Percentiles rank a stretch among this genome's conserved stretches.
Conservation (phyloP, 257 asterid species). For the Capsicum rhomboideum region DNA sequence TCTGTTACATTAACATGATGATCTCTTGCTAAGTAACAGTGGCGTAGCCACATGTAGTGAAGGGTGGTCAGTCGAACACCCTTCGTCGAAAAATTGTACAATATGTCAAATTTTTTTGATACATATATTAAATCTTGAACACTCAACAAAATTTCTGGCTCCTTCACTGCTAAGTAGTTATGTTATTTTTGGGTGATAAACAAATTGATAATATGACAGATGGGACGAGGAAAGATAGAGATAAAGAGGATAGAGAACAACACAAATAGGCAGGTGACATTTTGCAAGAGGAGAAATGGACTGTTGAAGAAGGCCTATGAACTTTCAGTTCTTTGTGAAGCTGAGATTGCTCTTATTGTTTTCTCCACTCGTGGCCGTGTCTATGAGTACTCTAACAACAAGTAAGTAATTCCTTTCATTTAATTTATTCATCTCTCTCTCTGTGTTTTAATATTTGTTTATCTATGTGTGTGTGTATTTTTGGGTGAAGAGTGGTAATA, state of each 20-base stretch:
- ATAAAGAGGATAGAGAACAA: slow-evolving; percentile 83
- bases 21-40: background rate
- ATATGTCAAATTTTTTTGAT: too few relatives aligned
- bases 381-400: slow-evolving; percentile 66
- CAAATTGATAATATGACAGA: background rate
- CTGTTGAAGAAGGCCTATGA: slow-evolving; percentile 78
- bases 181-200: too few relatives aligned
- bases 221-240: slow-evolving; percentile 87
- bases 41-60: too few relatives aligned
- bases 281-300: slow-evolving; percentile 85
- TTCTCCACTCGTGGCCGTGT: slow-evolving; percentile 91
- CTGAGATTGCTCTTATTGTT: slow-evolving; percentile 74
- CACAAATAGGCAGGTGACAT: slow-evolving; percentile 78
- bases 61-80: too few relatives aligned
- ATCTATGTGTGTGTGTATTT: too few relatives aligned
- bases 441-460: too few relatives aligned
- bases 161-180: too few relatives aligned
- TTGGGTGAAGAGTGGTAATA: background rate
- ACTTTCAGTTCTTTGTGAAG: slow-evolving; percentile 72
- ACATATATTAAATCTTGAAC: too few relatives aligned
- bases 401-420: slow-evolving; percentile 43
- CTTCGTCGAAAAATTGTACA: too few relatives aligned
- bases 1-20: background rate
- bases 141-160: too few relatives aligned
- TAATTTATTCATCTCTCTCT: background rate